These are phyloP conservation scores for Stephanodiscus minutulus DNA, from an alignment of 108 stramenopile species.

Conservation along the genomic window DNA sequence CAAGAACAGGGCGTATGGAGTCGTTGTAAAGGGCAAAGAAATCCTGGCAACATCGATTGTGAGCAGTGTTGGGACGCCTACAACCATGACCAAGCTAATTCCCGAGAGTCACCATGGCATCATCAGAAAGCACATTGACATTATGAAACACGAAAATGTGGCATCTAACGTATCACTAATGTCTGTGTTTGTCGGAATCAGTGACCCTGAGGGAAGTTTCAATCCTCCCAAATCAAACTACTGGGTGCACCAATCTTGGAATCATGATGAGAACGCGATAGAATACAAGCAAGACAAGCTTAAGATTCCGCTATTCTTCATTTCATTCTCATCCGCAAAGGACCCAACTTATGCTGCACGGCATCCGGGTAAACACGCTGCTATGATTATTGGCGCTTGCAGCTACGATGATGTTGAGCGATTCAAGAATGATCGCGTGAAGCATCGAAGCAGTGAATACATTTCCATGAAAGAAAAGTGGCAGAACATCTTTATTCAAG, in stretches of 20 bases:
- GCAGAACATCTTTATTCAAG: conserved; percentile 25
- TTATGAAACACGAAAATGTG: conserved; percentile 23
- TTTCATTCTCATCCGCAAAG: conserved; percentile 52
- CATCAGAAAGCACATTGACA: conserved; percentile 11
- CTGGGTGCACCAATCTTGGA: conserved; percentile 40
- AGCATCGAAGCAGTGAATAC: conserved; percentile 42
- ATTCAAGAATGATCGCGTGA: conserved; percentile 38
- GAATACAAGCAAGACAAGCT: conserved; percentile 28
- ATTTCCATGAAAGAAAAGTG: conserved; percentile 41
- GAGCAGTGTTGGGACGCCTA: conserved; percentile 36
- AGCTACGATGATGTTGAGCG: conserved; percentile 28
- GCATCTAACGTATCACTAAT: conserved; percentile 39
- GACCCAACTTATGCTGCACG: conserved; percentile 42
- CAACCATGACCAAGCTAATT: conserved; percentile 32
- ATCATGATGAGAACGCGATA: conserved; percentile 35
- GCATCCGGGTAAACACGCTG: conserved; percentile 44
- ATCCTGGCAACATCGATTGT: conserved; percentile 34
- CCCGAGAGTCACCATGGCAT: conserved; percentile 2
- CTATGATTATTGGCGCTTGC: conserved; percentile 48
- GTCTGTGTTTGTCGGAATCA: conserved; percentile 46
- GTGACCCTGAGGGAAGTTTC: conserved; percentile 27
- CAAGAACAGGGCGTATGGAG: conserved; percentile 36
- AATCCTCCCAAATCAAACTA: conserved; percentile 32
- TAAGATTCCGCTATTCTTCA: conserved; percentile 40
- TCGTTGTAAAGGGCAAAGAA: conserved; percentile 35